These are phyloP conservation scores for Drosera spatulata DNA, from an alignment of 179 eudicot genomes.

Conservation along the genomic window DNA sequence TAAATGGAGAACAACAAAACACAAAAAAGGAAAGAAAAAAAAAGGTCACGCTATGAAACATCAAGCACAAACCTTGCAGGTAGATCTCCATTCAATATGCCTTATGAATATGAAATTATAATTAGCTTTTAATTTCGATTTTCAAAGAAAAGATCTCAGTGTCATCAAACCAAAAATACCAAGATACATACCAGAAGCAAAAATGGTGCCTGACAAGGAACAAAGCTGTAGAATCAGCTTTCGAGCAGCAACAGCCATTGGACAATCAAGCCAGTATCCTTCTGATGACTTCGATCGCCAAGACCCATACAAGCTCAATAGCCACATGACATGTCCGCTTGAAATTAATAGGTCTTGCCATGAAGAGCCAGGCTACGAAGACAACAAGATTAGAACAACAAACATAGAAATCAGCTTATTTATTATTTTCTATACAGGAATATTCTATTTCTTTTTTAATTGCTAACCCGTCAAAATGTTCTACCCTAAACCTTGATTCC, in stretches of 20 bases:
- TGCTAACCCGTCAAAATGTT: too few species aligned
- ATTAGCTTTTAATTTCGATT: too few species aligned
- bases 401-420: background rate
- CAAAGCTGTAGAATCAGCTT: slow-evolving; percentile 84
- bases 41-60: too few species aligned
- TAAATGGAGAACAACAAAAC: too few species aligned
- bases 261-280: slow-evolving; percentile 94
- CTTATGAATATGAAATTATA: too few species aligned
- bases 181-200: slow-evolving; percentile 56
- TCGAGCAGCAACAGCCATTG: slow-evolving; percentile 91
- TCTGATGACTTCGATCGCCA: slow-evolving; percentile 68
- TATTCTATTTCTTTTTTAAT: too few species aligned
- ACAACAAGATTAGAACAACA: background rate
- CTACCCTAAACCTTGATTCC: too few species aligned
- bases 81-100: too few species aligned
- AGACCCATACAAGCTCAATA: slow-evolving; percentile 65
- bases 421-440: too few species aligned
- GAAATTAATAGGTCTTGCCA: slow-evolving; percentile 76
- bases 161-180: slow-evolving; percentile 1
- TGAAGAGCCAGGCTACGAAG: slow-evolving; percentile 76
- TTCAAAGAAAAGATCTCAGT: too few species aligned
- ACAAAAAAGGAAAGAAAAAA: too few species aligned
- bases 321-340: slow-evolving; percentile 85
- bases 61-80: too few species aligned
- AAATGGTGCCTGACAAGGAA: slow-evolving; percentile 75